phyloP scores from a whole-genome alignment of 768 basidiomycete species.

The Agaricus sinodeliciosus region DNA sequence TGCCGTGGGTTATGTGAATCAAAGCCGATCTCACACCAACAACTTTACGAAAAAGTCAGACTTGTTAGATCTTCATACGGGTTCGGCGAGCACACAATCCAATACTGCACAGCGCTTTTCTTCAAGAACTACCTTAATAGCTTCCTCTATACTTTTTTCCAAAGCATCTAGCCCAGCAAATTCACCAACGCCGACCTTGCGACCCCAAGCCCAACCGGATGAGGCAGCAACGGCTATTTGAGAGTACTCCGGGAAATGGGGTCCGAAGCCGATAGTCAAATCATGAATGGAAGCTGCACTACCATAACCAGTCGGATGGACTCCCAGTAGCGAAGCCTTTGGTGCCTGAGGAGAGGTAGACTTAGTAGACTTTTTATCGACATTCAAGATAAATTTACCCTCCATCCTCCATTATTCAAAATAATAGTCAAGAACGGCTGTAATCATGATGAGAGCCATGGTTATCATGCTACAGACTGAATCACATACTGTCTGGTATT shows the following conservation, averaged over 20 bases:
- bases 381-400: slow-evolving; percentile 23
- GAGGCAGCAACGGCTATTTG: slow-evolving; percentile 64
- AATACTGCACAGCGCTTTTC: slow-evolving; percentile 61
- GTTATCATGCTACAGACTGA: background rate
- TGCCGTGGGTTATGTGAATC: background rate
- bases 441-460: background rate
- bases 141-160: slow-evolving; percentile 35
- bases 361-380: background rate
- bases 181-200: slow-evolving; percentile 12
- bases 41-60: background rate
- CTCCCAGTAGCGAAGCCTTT: slow-evolving; percentile 54
- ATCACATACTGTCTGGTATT: slow-evolving; percentile 51
- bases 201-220: slow-evolving; percentile 47
- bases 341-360: slow-evolving; percentile 37
- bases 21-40: background rate
- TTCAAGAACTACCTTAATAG: slow-evolving; percentile 45
- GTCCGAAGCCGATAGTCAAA: slow-evolving; percentile 61
- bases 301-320: slow-evolving; percentile 56
- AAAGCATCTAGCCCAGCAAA: slow-evolving; percentile 20
- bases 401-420: slow-evolving; percentile 71
- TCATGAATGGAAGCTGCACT: slow-evolving; percentile 35
- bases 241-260: slow-evolving; percentile 51
- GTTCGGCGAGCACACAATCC: slow-evolving; percentile 47
- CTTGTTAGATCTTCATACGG: background rate
- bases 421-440: slow-evolving; percentile 69